A percentile compares a stretch with the other conserved stretches of the same genome.
Conservation (phyloP, 148 eudicot genomes). For the Beta vulgaris region DNA sequence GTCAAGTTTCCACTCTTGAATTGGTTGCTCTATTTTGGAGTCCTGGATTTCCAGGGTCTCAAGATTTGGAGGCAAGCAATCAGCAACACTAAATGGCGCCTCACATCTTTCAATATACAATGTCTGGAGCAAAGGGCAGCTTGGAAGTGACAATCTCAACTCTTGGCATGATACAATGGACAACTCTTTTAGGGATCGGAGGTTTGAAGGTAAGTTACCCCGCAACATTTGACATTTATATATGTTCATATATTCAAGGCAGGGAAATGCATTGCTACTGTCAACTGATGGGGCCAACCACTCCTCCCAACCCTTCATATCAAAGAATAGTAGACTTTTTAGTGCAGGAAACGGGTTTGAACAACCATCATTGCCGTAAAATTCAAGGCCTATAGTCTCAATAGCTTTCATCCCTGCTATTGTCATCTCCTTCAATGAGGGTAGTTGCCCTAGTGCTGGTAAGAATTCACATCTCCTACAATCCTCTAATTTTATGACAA, state of each 20-base stretch:
- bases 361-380: not conserved
- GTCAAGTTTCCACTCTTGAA: not conserved
- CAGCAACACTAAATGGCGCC: not conserved
- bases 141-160: not conserved
- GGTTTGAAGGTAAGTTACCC: not conserved
- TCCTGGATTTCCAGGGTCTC: not conserved
- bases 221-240: not conserved
- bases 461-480: not conserved
- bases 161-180: not conserved
- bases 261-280: not conserved
- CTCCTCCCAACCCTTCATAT: not conserved
- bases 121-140: not conserved
- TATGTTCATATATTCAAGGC: not conserved
- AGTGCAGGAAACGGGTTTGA: conserved; percentile 2
- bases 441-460: not conserved
- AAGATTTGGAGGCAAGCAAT: not conserved
- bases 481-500: not conserved
- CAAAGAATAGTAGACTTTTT: not conserved
- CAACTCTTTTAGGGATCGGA: not conserved
- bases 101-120: not conserved
- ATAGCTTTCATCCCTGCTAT: not conserved
- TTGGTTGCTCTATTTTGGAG: not conserved
- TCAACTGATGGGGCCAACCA: not conserved
- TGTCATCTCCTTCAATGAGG: not conserved
- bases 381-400: not conserved